Evolutionary conservation across 2,329 filamentous ascomycete genomes (phyloP).

Genomic region (Pseudofabraea citricarpa): DNA sequence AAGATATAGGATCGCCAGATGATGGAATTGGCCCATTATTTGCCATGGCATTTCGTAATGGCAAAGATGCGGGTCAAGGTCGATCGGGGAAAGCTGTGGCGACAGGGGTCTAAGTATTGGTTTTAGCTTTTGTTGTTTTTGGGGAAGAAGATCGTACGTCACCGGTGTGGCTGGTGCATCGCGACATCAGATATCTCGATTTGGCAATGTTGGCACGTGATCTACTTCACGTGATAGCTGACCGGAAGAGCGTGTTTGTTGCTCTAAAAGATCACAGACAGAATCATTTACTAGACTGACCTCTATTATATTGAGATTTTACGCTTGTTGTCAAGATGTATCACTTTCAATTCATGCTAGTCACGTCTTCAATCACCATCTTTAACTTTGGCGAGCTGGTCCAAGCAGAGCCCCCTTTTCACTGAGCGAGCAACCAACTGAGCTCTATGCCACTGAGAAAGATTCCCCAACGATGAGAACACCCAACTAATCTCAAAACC

Average conservation of each 20-base stretch:
- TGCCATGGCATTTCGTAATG: neutral
- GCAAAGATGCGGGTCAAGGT: neutral
- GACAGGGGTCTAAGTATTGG: neutral
- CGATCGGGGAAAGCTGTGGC: neutral
- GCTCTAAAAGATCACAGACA: no score
- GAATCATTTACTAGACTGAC: no score
- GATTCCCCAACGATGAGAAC: neutral
- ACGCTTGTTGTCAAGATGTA: neutral
- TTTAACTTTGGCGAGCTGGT: neutral
- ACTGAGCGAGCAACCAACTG: no score
- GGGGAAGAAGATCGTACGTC: neutral
- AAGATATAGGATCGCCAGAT: neutral
- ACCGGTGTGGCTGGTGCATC: neutral
- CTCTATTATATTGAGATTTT: neutral
- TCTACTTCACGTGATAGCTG: neutral
- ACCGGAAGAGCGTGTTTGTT: no score
- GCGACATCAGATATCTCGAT: neutral
- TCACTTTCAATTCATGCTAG: neutral
- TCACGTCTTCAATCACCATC: neutral
- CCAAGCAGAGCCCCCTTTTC: neutral
- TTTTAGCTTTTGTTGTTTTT: neutral
- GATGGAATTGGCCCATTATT: neutral
- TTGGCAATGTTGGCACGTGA: neutral
- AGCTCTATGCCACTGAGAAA: neutral
- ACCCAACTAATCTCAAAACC: no score